phyloP scores from a whole-genome alignment of 1,139 yeast genomes.

The Eremothecium coryli region DNA sequence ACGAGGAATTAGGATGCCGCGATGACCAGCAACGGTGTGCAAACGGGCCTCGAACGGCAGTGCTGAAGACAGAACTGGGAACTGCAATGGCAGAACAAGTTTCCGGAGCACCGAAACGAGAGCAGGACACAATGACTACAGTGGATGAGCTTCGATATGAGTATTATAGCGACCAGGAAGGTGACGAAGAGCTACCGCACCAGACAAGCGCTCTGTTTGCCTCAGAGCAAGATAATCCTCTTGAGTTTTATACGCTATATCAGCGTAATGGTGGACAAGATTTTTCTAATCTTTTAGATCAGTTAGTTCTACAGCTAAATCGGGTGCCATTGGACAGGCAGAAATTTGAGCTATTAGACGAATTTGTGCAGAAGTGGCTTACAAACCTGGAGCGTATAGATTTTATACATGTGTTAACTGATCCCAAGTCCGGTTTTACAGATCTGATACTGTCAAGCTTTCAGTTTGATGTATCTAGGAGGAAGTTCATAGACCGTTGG shows the following conservation, averaged over 20 bases:
- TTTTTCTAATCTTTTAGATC: not conserved
- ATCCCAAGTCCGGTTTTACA: constrained; percentile 7
- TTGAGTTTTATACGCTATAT: constrained; percentile 1
- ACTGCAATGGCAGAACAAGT: not conserved
- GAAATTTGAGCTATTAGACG: constrained; percentile 12
- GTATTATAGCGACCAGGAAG: constrained; percentile 1
- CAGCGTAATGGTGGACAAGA: not conserved
- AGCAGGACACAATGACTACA: not conserved
- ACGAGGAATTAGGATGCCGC: constrained; percentile 2
- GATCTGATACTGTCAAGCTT: constrained; percentile 10
- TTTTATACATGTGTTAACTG: not conserved
- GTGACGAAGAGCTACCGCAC: not conserved
- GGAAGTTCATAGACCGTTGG: constrained; percentile 10
- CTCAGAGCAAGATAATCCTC: not conserved
- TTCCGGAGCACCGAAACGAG: not conserved
- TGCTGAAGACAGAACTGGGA: constrained; percentile 1
- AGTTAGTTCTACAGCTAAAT: constrained; percentile 5
- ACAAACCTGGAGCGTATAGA: not conserved
- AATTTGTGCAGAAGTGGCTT: constrained; percentile 3
- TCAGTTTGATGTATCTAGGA: constrained; percentile 14
- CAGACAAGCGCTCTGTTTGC: too few species aligned
- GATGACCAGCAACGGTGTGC: not conserved
- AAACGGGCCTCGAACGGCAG: not conserved
- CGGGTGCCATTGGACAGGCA: constrained; percentile 11
- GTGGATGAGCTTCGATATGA: not conserved